These are phyloP conservation scores for Crinitomyces ghanaensis DNA, from an alignment of 805 yeast genomes.

Conservation along the genomic window DNA sequence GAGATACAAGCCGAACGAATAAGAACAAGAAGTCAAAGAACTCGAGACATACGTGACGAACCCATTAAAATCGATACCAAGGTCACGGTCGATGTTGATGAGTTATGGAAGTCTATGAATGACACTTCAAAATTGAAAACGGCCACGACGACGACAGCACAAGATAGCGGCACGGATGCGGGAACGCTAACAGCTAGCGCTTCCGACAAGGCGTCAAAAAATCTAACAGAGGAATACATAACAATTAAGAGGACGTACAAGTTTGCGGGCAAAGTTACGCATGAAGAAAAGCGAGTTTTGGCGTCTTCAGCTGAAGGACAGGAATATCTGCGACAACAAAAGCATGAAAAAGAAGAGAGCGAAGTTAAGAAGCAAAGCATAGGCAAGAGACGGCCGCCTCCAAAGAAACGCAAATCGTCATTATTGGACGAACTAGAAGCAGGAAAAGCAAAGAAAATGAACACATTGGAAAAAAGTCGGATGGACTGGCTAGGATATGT, in stretches of 20 bases:
- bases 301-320: constrained; percentile 75
- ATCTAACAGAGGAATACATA: constrained; percentile 42
- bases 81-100: constrained; percentile 36
- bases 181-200: not conserved
- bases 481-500: constrained; percentile 94
- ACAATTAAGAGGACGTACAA: constrained; percentile 68
- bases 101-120: constrained; percentile 47
- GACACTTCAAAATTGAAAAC: constrained; percentile 3
- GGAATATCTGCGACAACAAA: constrained; percentile 48
- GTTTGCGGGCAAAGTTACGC: constrained; percentile 76
- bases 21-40: constrained; percentile 24
- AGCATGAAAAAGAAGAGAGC: constrained; percentile 14
- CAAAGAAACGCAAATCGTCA: constrained; percentile 54
- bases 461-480: constrained; percentile 85
- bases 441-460: constrained; percentile 63
- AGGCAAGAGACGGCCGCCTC: constrained; percentile 8
- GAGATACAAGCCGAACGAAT: constrained; percentile 42
- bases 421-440: constrained; percentile 64
- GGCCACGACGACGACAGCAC: constrained; percentile 3
- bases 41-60: too few species aligned
- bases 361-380: constrained; percentile 1
- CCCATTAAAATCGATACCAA: constrained; percentile 18
- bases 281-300: constrained; percentile 70
- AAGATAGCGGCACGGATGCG: constrained; percentile 4
- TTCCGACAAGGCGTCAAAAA: not conserved